A percentile compares a stretch with the other conserved stretches of the same genome.
phyloP scores from a whole-genome alignment of 2,329 filamentous ascomycete species.

The Colletotrichum australisinense region DNA sequence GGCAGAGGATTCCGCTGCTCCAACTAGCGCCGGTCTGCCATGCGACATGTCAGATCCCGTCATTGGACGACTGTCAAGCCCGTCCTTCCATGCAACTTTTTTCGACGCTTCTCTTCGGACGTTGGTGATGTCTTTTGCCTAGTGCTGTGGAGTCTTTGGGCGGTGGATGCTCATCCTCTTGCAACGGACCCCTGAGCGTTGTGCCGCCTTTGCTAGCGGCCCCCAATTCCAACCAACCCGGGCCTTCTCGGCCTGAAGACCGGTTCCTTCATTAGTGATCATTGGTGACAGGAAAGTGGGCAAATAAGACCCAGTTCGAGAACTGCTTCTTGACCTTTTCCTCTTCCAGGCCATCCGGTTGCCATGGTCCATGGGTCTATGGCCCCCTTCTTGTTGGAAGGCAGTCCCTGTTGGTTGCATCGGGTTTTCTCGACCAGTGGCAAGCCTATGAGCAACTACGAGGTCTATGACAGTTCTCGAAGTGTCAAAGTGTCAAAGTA shows the following conservation, averaged over 20 bases:
- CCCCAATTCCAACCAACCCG: not conserved
- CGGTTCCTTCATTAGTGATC: not conserved
- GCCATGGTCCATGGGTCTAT: not conserved
- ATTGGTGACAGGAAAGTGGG: slow-evolving; percentile 1
- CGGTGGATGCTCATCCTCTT: not conserved
- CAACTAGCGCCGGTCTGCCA: not conserved
- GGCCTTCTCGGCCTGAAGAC: not conserved
- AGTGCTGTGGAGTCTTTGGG: slow-evolving; percentile 25
- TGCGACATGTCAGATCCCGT: not conserved
- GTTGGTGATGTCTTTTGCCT: slow-evolving; percentile 27
- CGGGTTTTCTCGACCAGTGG: not conserved
- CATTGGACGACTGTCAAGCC: not conserved
- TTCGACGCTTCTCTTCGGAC: slow-evolving; percentile 7
- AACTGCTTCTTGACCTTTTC: not conserved
- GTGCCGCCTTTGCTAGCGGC: not conserved
- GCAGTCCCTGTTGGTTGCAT: not conserved
- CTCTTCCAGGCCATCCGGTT: not conserved
- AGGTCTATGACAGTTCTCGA: not conserved
- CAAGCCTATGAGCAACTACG: not conserved
- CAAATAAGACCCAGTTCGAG: not conserved
- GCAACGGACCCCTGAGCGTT: slow-evolving; percentile 14
- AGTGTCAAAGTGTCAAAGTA: not conserved
- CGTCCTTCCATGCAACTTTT: not conserved
- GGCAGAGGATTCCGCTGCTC: not conserved
- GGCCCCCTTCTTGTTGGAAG: not conserved